Evolutionary conservation across 192 early-diverging fungal genomes (phyloP), one percentile per base, ranked within the genome.

Genomic region (Phlyctochytrium planicorne): DNA sequence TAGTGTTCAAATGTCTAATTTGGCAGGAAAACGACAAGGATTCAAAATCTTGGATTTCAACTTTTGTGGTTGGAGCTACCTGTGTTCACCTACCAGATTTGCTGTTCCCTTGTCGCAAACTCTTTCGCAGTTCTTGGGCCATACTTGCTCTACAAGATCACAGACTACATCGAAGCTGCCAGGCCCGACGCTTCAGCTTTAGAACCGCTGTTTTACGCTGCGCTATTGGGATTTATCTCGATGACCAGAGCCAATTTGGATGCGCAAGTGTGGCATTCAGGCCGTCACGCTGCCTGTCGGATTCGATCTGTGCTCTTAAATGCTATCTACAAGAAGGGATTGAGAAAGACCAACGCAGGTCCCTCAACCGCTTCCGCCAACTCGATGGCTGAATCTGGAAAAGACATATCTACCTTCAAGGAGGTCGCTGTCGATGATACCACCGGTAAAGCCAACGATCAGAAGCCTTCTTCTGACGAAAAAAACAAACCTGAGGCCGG

Each of bases 291-390:
- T 30, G 72, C 66, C 23, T 70, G 65, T 27, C 57, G 80, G 1
- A 55, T 77, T 25, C 70, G 80, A 30, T 62, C 74, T 0, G 70
- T 83, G 12, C 37, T 85, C 12, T 73, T 79, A 53, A 70, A 69
- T 31, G 75, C 81, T 40, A 59, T 85, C 24, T 85, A 85, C 67
- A 55, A 34, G 34, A 85, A 85, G 62, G 55, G 63, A 12, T 68
- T 85, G 27, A 27, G 67, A 16, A 37, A 64, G 4, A 62, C 66
- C 31, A 23, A 30, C 34, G 53, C 35, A 10, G 53, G 52, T 30
- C 40, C 40, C 10, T 14, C 40, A 6, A 47, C 6, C 10, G 40
- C 6, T 20, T 20, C 6, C 6, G 40, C 40, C 40, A 47, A 47
- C 10, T 20, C 10, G 40, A 6, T 47, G 10, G 40, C 40, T 6